Base-by-base conservation (phyloP, 140 eudicot genomes). In the Bidens hawaiensis region DNA sequence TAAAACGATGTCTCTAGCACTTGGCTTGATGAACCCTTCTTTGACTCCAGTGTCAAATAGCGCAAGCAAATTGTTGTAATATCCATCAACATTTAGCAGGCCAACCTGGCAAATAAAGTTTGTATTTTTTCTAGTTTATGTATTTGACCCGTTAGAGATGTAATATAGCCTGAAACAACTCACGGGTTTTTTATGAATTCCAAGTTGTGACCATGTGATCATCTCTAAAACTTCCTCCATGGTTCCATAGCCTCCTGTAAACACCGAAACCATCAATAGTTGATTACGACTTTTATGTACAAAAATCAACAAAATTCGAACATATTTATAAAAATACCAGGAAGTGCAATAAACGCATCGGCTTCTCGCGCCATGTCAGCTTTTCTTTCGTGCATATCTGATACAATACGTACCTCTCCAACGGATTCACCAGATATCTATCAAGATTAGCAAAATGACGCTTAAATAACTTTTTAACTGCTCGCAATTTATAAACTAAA, bases 301-400 rank as follows among this genome's bases (percentile, higher is more conserved):
- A 23, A 28, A 65, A 26, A 33, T 47, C 31, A 4, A 61, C 70
- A 33, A 21, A 2, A 26, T n/a, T 27, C 24, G 13, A 43, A 53
- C 14, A 15, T 3, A 22, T 31, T 14, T 62, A 5, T 33, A 26
- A 48, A 47, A 17, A 66, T 74, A 93, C 99, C 99, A 21, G 96
- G 99, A 78, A 93, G 96, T 59, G 99, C 99, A 67, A 93, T 88
- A 58, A 93, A 93, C 19, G 95, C 99, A 33, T 93, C 99, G 55
- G 99, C 71, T 67, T 85, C 82, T 47, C 83, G 77, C 49, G 96
- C 99, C 99, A 93, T 93, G 65, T 78, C 83, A 49, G 99, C 96
- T 76, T 93, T 93, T 34, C 99, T 81, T 77, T 88, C 96, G 45
- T 93, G 99, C 99, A 93, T 93, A 62, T 93, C 99, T 5, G 87